These are phyloP conservation scores for Lachancea thermotolerans DNA, from an alignment of 805 yeast genomes.

Conservation along the genomic window DNA sequence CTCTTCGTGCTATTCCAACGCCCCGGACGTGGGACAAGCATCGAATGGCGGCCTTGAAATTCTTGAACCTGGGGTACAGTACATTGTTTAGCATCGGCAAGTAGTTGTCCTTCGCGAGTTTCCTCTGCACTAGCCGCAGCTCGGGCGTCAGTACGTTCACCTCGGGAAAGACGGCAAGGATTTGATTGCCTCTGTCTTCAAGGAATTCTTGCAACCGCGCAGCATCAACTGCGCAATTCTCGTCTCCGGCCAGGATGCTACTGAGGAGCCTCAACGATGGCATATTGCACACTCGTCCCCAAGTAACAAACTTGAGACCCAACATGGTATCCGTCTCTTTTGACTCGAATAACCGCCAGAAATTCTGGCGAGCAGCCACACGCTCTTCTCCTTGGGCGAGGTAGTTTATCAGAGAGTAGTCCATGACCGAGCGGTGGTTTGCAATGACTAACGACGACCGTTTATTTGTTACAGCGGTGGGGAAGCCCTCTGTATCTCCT, in stretches of 20 bases:
- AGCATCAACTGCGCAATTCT: constrained; percentile 48
- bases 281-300: constrained; percentile 60
- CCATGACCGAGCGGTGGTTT: constrained; percentile 67
- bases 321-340: constrained; percentile 29
- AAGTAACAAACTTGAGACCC: constrained; percentile 52
- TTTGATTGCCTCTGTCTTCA: constrained; percentile 36
- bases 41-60: constrained; percentile 44
- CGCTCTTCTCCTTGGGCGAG: constrained; percentile 25
- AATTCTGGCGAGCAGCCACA: constrained; percentile 11
- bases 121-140: constrained; percentile 41
- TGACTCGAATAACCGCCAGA: neutral
- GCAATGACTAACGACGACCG: constrained; percentile 22
- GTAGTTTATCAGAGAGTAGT: constrained; percentile 48
- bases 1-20: constrained; percentile 24
- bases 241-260: constrained; percentile 52
- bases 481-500: constrained; percentile 16
- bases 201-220: constrained; percentile 33
- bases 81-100: constrained; percentile 55
- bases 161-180: constrained; percentile 81
- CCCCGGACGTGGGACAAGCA: constrained; percentile 25
- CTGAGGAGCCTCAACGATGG: constrained; percentile 47
- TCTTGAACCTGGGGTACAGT: constrained; percentile 71
- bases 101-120: constrained; percentile 44
- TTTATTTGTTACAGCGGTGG: constrained; percentile 7
- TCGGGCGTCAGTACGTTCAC: constrained; percentile 60